phyloP scores from a whole-genome alignment of 2,329 filamentous ascomycete species.

The Daldinia sp. region DNA sequence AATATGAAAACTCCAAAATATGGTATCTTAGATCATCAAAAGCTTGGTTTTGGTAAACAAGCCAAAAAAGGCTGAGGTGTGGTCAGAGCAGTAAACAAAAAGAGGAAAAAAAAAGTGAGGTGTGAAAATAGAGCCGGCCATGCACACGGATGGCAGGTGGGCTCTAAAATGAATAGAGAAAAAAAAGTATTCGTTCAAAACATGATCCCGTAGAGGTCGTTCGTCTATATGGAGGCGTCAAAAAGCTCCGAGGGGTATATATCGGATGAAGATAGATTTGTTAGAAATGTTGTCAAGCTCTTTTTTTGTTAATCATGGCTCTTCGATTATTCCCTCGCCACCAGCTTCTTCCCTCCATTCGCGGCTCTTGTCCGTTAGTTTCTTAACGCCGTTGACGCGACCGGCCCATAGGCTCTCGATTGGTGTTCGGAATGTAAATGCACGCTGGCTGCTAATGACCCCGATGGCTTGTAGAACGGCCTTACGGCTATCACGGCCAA shows the following conservation, averaged over 20 bases:
- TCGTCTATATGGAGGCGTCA: slow-evolving; percentile 35
- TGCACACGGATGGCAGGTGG: neutral
- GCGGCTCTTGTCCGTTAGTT: slow-evolving; percentile 83
- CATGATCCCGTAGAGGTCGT: slow-evolving; percentile 43
- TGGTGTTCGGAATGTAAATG: slow-evolving; percentile 91
- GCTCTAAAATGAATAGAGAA: slow-evolving; percentile 31
- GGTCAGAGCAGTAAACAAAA: slow-evolving; percentile 22
- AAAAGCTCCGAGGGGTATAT: slow-evolving; percentile 30
- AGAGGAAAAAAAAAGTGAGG: slow-evolving; percentile 22
- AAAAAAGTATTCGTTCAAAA: slow-evolving; percentile 42
- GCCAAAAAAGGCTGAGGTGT: slow-evolving; percentile 7
- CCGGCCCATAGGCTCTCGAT: slow-evolving; percentile 91
- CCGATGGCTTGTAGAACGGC: slow-evolving; percentile 96
- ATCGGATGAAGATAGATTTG: slow-evolving; percentile 15
- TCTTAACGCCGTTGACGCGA: slow-evolving; percentile 83
- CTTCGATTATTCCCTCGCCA: slow-evolving; percentile 76
- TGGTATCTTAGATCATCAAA: slow-evolving; percentile 50
- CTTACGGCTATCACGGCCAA: slow-evolving; percentile 92
- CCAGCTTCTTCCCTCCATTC: slow-evolving; percentile 92
- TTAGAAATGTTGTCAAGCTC: slow-evolving; percentile 7
- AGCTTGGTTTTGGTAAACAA: slow-evolving; percentile 12
- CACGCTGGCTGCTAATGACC: slow-evolving; percentile 93
- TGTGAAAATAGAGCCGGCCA: slow-evolving; percentile 1
- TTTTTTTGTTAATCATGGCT: slow-evolving; percentile 57
- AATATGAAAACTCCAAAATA: slow-evolving; percentile 39